A percentile compares a stretch with the other conserved stretches of the same genome.
These are phyloP conservation scores for Penicillium sp. DNA, from an alignment of 2,329 filamentous ascomycete genomes.

Conservation along the genomic window DNA sequence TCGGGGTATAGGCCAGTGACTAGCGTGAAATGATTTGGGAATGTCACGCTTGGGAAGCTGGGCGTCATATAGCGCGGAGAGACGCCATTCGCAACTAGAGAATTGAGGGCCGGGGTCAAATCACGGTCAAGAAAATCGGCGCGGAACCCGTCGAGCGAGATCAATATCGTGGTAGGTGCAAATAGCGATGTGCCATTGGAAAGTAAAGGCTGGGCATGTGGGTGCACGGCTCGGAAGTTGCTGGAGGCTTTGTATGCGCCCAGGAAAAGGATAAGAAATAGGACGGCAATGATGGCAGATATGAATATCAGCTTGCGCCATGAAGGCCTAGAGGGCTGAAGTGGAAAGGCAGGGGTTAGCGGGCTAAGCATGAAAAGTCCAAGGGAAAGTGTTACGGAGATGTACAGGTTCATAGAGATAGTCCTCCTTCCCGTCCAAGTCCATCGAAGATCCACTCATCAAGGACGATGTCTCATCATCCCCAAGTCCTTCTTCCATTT, in stretches of 20 bases:
- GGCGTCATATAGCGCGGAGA: constrained; percentile 92
- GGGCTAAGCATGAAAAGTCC: not conserved
- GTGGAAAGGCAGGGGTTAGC: constrained; percentile 18
- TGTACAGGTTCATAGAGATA: constrained; percentile 33
- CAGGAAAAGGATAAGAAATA: constrained; percentile 58
- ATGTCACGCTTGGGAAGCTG: constrained; percentile 94
- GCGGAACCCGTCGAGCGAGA: constrained; percentile 93
- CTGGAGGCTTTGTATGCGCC: constrained; percentile 60
- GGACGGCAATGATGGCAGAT: constrained; percentile 49
- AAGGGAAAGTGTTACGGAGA: constrained; percentile 2
- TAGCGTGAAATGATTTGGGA: constrained; percentile 93
- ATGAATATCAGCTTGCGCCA: constrained; percentile 41
- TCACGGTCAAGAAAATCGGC: constrained; percentile 87
- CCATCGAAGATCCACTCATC: constrained; percentile 62
- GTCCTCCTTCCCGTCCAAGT: constrained; percentile 46
- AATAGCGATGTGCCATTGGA: constrained; percentile 89
- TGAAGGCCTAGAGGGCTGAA: constrained; percentile 26
- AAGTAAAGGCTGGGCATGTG: constrained; percentile 33
- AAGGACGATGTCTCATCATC: constrained; percentile 63
- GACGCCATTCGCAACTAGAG: constrained; percentile 78
- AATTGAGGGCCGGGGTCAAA: constrained; percentile 77
- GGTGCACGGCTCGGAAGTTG: constrained; percentile 31
- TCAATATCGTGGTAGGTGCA: constrained; percentile 85
- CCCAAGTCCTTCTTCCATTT: constrained; percentile 76
- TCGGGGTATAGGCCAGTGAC: constrained; percentile 92